Conservation (phyloP, 1,284 basidiomycete genomes). For the Pseudozyma hubeiensis region DNA sequence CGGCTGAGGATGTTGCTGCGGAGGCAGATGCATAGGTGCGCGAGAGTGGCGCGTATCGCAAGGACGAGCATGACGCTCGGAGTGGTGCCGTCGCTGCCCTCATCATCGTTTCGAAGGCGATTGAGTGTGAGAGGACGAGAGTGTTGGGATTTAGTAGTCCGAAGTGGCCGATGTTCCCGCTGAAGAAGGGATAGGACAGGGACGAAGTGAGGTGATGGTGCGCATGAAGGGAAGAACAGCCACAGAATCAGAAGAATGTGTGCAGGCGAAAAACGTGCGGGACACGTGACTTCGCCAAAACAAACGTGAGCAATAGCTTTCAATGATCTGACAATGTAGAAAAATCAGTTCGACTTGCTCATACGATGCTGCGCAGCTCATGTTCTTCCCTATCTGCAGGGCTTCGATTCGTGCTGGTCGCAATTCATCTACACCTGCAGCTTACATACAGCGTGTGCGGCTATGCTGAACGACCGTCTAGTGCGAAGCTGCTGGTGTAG, state of each 20-base stretch:
- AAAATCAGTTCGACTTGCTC: neutral
- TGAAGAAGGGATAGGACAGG: neutral
- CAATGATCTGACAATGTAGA: neutral
- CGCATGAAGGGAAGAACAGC: too few relatives aligned
- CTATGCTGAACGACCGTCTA: neutral
- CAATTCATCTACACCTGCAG: too few relatives aligned
- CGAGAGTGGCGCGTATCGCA: slow-evolving; percentile 13
- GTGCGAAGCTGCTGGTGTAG: slow-evolving; percentile 1
- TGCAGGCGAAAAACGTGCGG: slow-evolving; percentile 3
- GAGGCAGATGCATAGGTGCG: slow-evolving; percentile 35
- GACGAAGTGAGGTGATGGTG: neutral
- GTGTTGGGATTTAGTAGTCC: too few relatives aligned
- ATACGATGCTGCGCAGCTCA: slow-evolving; percentile 1
- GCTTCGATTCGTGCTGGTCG: too few relatives aligned
- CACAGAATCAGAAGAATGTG: neutral
- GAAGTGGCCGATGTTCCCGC: neutral
- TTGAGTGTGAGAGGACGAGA: too few relatives aligned
- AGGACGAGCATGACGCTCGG: slow-evolving; percentile 22
- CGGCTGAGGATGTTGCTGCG: slow-evolving; percentile 6
- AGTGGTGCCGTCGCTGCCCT: slow-evolving; percentile 15
- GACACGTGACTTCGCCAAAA: slow-evolving; percentile 13
- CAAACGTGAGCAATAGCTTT: too few relatives aligned
- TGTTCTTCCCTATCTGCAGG: neutral
- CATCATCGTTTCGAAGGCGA: slow-evolving; percentile 6
- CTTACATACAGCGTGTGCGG: too few relatives aligned